Evolutionary conservation across 805 yeast genomes (phyloP).

Genomic region (Lachancea cidri): DNA sequence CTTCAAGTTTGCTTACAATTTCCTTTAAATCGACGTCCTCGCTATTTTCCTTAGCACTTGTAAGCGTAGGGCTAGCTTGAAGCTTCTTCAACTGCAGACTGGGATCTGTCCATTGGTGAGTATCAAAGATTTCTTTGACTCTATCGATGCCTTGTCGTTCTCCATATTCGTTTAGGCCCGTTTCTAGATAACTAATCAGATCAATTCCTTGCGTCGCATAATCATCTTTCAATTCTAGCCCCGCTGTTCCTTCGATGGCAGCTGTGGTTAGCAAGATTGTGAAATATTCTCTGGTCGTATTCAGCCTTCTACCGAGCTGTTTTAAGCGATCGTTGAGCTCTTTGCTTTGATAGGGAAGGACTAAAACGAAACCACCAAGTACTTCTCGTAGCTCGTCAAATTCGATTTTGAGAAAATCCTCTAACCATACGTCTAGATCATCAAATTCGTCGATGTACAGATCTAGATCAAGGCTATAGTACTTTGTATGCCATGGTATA

Average conservation of each 20-base stretch:
- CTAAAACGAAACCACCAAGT: slow-evolving; percentile 41
- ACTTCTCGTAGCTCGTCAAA: slow-evolving; percentile 38
- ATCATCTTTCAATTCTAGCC: slow-evolving; percentile 6
- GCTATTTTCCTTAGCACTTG: background rate
- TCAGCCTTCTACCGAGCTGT: background rate
- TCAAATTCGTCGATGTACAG: slow-evolving; percentile 29
- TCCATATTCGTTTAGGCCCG: slow-evolving; percentile 38
- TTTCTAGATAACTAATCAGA: slow-evolving; percentile 30
- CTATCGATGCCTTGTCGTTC: slow-evolving; percentile 42
- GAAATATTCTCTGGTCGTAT: background rate
- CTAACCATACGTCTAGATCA: slow-evolving; percentile 32
- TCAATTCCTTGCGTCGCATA: slow-evolving; percentile 34
- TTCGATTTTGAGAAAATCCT: slow-evolving; percentile 36
- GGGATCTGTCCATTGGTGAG: slow-evolving; percentile 48
- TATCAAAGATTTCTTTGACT: slow-evolving; percentile 42
- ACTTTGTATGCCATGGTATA: slow-evolving; percentile 28
- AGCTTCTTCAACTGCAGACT: no score
- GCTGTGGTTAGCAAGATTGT: background rate
- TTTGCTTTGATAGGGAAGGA: slow-evolving; percentile 1
- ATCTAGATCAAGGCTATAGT: slow-evolving; percentile 28
- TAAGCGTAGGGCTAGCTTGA: background rate
- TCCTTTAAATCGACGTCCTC: slow-evolving; percentile 4
- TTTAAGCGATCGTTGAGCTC: background rate
- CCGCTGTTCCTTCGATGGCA: background rate
- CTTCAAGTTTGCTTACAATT: slow-evolving; percentile 14